Conservation (phyloP, 495 filamentous ascomycete species). For the Tetracladium marchalianum region DNA sequence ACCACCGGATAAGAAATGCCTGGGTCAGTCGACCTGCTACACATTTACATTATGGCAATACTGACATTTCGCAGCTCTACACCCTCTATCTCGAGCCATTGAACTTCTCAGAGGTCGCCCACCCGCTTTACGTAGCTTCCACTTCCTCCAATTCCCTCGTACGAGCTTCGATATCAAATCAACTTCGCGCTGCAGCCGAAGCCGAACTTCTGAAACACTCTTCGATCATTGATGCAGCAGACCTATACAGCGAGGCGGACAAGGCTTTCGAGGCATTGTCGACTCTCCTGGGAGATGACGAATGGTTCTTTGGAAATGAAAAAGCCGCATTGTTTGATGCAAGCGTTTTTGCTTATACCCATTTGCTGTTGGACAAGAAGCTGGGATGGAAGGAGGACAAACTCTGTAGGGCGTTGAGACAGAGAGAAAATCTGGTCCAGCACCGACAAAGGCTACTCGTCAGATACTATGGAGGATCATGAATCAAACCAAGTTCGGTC, state of each 20-base stretch:
- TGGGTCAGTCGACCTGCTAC: conserved; percentile 48
- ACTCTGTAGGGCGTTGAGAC: conserved; percentile 14
- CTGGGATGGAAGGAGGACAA: conserved; percentile 21
- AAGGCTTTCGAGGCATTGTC: conserved; percentile 70
- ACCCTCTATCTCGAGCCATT: conserved; percentile 61
- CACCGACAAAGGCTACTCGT: conserved; percentile 20
- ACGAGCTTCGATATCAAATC: conserved; percentile 42
- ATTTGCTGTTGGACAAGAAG: conserved; percentile 50
- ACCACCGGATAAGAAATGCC: conserved; percentile 70
- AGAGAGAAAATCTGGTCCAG: conserved; percentile 15
- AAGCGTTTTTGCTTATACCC: conserved; percentile 82
- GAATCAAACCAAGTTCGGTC: too few relatives aligned
- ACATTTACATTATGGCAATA: neutral
- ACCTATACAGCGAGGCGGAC: conserved; percentile 56
- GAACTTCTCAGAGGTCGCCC: conserved; percentile 55
- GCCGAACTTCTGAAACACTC: conserved; percentile 56
- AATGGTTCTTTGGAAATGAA: conserved; percentile 56
- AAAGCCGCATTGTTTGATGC: conserved; percentile 75
- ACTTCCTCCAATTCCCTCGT: conserved; percentile 53
- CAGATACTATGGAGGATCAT: conserved; percentile 17
- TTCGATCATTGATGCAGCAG: conserved; percentile 48
- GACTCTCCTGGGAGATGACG: conserved; percentile 49
- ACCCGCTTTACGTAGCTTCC: conserved; percentile 57
- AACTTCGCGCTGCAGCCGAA: conserved; percentile 61
- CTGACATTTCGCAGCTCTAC: conserved; percentile 47